Percentiles rank a stretch among this genome's conserved stretches.
Conservation (phyloP, 169 alveolate species). For the Perkinsus marinus region DNA sequence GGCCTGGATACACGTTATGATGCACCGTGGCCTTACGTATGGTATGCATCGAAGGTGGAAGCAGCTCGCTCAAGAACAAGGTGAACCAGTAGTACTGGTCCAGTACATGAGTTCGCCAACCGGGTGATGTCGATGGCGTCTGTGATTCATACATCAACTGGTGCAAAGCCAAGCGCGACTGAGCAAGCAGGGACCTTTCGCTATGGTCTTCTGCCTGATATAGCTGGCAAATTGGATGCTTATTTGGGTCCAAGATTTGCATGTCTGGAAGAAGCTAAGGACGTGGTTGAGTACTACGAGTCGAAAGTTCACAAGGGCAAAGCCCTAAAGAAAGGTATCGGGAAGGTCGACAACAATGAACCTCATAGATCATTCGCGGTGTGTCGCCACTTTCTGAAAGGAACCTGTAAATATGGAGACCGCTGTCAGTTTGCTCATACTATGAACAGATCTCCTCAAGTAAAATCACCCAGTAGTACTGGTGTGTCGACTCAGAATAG, state of each 20-base stretch:
- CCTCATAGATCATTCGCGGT: neutral
- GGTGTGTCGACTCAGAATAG: neutral
- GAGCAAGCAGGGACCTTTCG: neutral
- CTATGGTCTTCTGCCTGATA: neutral
- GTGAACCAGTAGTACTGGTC: neutral
- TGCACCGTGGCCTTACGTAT: neutral
- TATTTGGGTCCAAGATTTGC: neutral
- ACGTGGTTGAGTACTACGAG: neutral
- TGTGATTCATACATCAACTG: neutral
- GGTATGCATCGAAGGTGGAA: neutral
- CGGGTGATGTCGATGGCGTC: neutral
- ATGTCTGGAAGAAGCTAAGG: neutral
- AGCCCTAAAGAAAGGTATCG: neutral
- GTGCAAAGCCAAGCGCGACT: neutral
- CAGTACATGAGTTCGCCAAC: neutral
- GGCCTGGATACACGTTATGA: neutral
- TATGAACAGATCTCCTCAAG: neutral
- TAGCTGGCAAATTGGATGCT: neutral
- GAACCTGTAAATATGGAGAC: neutral
- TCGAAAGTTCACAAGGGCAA: neutral
- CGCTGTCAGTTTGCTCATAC: neutral
- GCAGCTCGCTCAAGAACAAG: neutral
- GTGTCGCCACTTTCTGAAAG: neutral
- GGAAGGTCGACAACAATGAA: neutral
- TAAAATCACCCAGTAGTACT: neutral